Evolutionary conservation across 768 basidiomycete genomes (phyloP).

Genomic region (Termitomyces sp.): DNA sequence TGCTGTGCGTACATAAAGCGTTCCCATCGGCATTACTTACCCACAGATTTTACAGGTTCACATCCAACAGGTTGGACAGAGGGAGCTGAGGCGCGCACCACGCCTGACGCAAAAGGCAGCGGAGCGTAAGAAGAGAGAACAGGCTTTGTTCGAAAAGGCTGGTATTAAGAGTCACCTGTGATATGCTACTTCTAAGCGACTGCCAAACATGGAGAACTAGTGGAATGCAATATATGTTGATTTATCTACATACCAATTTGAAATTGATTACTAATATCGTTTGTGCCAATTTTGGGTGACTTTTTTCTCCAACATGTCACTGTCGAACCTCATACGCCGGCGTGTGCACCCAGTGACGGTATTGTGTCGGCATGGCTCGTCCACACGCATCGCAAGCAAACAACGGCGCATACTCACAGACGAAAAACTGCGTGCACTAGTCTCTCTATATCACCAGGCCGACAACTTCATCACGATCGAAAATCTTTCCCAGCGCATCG

Average conservation of each 20-base stretch:
- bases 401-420: slow-evolving; percentile 38
- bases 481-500: slow-evolving; percentile 59
- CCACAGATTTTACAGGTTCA: slow-evolving; percentile 54
- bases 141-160: slow-evolving; percentile 51
- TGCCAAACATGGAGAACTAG: neutral
- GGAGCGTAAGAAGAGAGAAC: slow-evolving; percentile 57
- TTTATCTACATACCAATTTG: too few relatives aligned
- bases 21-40: slow-evolving; percentile 12
- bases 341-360: slow-evolving; percentile 1
- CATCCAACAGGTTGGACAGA: slow-evolving; percentile 90
- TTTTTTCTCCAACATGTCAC: slow-evolving; percentile 6
- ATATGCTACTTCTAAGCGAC: neutral
- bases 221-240: neutral
- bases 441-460: slow-evolving; percentile 74
- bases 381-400: slow-evolving; percentile 16
- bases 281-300: neutral
- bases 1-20: slow-evolving; percentile 41
- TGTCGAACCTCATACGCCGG: slow-evolving; percentile 11
- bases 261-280: neutral
- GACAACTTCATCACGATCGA: slow-evolving; percentile 66
- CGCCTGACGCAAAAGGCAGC: slow-evolving; percentile 48
- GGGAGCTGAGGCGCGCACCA: slow-evolving; percentile 78
- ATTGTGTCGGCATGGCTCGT: slow-evolving; percentile 16
- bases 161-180: slow-evolving; percentile 52
- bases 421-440: slow-evolving; percentile 64